phyloP scores from a whole-genome alignment of 2,329 filamentous ascomycete genomes.

The Fusarium concolor region DNA sequence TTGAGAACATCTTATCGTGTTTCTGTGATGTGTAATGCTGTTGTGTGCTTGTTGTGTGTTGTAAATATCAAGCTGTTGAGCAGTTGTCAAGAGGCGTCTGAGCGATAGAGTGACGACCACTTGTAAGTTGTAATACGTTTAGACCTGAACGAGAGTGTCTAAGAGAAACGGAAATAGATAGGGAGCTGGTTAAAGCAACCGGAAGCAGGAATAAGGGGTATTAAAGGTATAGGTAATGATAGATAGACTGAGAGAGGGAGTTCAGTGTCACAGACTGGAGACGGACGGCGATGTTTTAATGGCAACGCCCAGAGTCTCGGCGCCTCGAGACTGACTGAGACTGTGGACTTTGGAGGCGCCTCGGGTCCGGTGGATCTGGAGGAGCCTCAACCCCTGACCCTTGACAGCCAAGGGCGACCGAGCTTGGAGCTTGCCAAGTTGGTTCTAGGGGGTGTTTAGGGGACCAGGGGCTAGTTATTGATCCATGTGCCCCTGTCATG shows the following conservation, averaged over 20 bases:
- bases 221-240: slow-evolving; percentile 28
- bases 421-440: slow-evolving; percentile 27
- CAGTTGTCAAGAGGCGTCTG: slow-evolving; percentile 29
- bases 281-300: slow-evolving; percentile 39
- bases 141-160: slow-evolving; percentile 29
- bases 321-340: slow-evolving; percentile 23
- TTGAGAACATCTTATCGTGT: slow-evolving; percentile 55
- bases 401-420: slow-evolving; percentile 25
- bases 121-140: slow-evolving; percentile 24
- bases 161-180: slow-evolving; percentile 7
- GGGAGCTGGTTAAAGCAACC: not conserved
- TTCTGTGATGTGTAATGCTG: slow-evolving; percentile 14
- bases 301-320: slow-evolving; percentile 20
- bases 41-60: slow-evolving; percentile 17
- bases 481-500: slow-evolving; percentile 17
- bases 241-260: slow-evolving; percentile 12
- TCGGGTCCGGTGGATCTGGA: slow-evolving; percentile 39
- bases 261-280: slow-evolving; percentile 17
- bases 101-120: slow-evolving; percentile 32
- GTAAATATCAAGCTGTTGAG: slow-evolving; percentile 9
- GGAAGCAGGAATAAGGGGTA: slow-evolving; percentile 26
- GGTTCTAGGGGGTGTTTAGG: slow-evolving; percentile 13
- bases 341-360: slow-evolving; percentile 27
- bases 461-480: slow-evolving; percentile 4
- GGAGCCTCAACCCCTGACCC: slow-evolving; percentile 34